These are phyloP conservation scores for Scheffersomyces segobiensis DNA, from an alignment of 1,139 yeast genomes.

Conservation along the genomic window DNA sequence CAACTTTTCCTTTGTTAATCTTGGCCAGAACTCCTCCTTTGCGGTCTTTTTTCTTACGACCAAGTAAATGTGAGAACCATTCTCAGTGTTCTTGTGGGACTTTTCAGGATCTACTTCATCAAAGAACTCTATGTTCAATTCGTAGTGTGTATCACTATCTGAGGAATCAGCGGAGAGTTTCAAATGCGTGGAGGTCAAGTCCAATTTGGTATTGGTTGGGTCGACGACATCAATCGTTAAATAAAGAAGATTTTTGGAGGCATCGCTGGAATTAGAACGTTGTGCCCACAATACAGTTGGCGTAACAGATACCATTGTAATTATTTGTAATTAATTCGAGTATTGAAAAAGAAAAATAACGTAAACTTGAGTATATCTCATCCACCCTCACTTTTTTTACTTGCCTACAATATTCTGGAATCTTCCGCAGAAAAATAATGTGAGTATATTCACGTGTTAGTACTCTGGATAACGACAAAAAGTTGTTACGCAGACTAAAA, in stretches of 20 bases:
- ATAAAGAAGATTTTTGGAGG: constrained; percentile 70
- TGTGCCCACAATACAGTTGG: constrained; percentile 86
- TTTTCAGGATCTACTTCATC: constrained; percentile 69
- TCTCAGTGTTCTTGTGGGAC: constrained; percentile 58
- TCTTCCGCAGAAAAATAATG: neutral
- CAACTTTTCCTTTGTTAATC: constrained; percentile 30
- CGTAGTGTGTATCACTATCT: constrained; percentile 47
- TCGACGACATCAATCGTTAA: constrained; percentile 77
- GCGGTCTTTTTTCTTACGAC: constrained; percentile 68
- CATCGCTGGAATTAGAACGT: constrained; percentile 75
- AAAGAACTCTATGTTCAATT: constrained; percentile 66
- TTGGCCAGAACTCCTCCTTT: constrained; percentile 52
- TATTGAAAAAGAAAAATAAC: neutral
- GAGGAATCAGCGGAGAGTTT: constrained; percentile 60
- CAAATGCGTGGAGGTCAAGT: constrained; percentile 59
- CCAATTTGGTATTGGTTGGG: constrained; percentile 61
- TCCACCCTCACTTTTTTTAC: neutral
- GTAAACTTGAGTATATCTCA: neutral
- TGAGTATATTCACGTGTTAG: neutral
- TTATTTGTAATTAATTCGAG: neutral
- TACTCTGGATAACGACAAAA: neutral
- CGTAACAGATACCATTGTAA: constrained; percentile 14
- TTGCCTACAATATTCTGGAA: neutral
- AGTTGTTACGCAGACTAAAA: neutral
- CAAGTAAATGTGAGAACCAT: constrained; percentile 71